A percentile compares a stretch with the other conserved stretches of the same genome.
These are phyloP conservation scores for Curvularia sp. DNA, from an alignment of 2,329 filamentous ascomycete species.

Conservation along the genomic window DNA sequence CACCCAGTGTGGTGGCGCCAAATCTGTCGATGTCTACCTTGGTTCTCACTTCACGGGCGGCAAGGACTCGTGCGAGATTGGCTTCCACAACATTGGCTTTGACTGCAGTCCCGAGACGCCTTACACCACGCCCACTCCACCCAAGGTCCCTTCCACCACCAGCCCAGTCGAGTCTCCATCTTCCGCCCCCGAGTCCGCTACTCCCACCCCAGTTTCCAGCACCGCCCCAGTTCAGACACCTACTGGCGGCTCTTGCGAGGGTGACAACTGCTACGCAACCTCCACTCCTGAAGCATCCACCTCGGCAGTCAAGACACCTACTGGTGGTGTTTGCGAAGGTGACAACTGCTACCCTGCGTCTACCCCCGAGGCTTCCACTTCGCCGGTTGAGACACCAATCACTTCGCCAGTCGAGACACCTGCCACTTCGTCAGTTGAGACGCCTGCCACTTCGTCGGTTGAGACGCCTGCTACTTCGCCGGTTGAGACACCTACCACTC, in stretches of 20 bases:
- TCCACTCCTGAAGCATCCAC: not conserved
- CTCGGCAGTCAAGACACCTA: not conserved
- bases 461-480: too few species aligned
- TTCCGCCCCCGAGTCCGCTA: slow-evolving; percentile 17
- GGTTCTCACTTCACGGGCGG: slow-evolving; percentile 58
- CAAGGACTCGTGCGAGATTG: slow-evolving; percentile 70
- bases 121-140: slow-evolving; percentile 33
- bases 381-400: not conserved
- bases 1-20: slow-evolving; percentile 91
- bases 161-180: slow-evolving; percentile 16
- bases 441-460: too few species aligned
- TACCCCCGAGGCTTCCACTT: not conserved
- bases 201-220: slow-evolving; percentile 16
- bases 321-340: not conserved
- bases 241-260: not conserved
- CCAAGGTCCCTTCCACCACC: slow-evolving; percentile 22
- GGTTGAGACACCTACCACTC: not conserved
- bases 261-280: not conserved
- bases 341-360: not conserved
- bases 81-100: slow-evolving; percentile 77
- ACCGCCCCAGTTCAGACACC: not conserved
- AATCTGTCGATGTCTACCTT: slow-evolving; percentile 73
- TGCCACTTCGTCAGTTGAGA: not conserved
- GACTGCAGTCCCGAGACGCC: slow-evolving; percentile 64
- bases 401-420: not conserved